Conservation (phyloP, 352 stramenopile genomes). For the Globisporangium orthogonon region DNA sequence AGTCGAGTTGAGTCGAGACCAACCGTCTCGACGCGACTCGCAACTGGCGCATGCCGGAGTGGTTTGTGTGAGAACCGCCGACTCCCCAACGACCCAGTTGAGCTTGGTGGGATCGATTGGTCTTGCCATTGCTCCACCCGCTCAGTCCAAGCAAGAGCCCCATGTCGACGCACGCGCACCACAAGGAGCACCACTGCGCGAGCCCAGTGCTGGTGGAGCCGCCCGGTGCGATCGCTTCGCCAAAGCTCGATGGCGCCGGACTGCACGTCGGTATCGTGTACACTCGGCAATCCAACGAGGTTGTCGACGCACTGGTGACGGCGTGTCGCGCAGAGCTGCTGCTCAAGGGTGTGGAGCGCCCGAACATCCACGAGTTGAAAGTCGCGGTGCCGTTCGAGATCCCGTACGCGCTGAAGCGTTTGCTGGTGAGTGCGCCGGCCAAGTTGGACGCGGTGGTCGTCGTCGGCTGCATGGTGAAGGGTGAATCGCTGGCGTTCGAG, state of each 20-base stretch:
- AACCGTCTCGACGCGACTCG: no score
- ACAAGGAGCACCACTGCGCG: background rate
- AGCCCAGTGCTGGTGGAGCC: conserved; percentile 19
- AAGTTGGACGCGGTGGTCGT: conserved; percentile 19
- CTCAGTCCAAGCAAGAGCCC: background rate
- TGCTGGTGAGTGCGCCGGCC: conserved; percentile 10
- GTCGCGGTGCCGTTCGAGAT: conserved; percentile 29
- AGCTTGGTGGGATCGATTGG: no score
- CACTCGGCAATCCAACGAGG: conserved; percentile 17
- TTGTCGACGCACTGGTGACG: conserved; percentile 21
- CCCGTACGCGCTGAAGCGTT: conserved; percentile 23
- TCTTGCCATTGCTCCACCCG: background rate
- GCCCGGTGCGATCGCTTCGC: conserved; percentile 23
- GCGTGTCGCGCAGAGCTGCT: conserved; percentile 27
- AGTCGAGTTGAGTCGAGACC: no score
- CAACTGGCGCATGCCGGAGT: no score
- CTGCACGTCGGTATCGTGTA: conserved; percentile 25
- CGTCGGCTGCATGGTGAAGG: conserved; percentile 17
- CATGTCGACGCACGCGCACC: background rate
- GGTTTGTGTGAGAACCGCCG: no score
- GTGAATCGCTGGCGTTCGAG: conserved; percentile 15
- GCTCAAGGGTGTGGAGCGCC: conserved; percentile 21
- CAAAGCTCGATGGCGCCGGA: conserved; percentile 16
- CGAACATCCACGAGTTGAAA: conserved; percentile 22
- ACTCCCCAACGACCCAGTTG: no score